phyloP scores from a whole-genome alignment of 805 yeast genomes.

The Wickerhamiella azyma region DNA sequence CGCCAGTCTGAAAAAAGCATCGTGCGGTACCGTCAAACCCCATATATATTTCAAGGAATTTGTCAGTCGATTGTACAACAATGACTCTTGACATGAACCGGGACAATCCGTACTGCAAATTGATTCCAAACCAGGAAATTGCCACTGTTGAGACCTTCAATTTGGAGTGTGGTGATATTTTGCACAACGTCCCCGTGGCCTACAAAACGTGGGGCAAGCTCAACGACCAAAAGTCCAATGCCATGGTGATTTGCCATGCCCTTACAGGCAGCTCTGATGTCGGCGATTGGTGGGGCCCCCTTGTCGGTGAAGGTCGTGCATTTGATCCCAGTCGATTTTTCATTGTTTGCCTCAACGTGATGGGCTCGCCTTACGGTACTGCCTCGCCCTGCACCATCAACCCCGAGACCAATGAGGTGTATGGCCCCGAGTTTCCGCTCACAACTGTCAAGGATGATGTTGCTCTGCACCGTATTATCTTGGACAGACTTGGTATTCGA shows the following conservation, averaged over 20 bases:
- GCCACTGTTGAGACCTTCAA: conserved; percentile 61
- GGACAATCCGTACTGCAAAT: conserved; percentile 50
- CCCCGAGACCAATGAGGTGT: conserved; percentile 60
- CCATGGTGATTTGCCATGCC: conserved; percentile 88
- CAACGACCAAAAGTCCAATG: conserved; percentile 56
- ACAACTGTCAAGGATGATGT: conserved; percentile 92
- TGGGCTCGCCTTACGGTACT: conserved; percentile 94
- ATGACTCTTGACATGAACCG: conserved; percentile 14
- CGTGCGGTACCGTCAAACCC: neutral
- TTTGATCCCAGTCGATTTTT: conserved; percentile 84
- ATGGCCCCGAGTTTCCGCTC: conserved; percentile 92
- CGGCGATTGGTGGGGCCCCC: conserved; percentile 98
- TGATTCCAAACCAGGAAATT: conserved; percentile 66
- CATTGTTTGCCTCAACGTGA: conserved; percentile 77
- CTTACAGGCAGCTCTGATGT: conserved; percentile 92
- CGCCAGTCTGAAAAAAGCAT: neutral
- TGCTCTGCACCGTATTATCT: conserved; percentile 55
- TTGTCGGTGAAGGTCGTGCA: conserved; percentile 71
- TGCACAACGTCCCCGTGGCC: conserved; percentile 74
- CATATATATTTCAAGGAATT: neutral
- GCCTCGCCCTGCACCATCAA: conserved; percentile 83
- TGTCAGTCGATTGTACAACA: neutral
- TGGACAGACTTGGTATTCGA: conserved; percentile 69
- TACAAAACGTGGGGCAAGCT: conserved; percentile 91
- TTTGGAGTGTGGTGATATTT: conserved; percentile 69